These are phyloP conservation scores for Peronospora belbahrii DNA, from an alignment of 352 stramenopile genomes.

Conservation along the genomic window DNA sequence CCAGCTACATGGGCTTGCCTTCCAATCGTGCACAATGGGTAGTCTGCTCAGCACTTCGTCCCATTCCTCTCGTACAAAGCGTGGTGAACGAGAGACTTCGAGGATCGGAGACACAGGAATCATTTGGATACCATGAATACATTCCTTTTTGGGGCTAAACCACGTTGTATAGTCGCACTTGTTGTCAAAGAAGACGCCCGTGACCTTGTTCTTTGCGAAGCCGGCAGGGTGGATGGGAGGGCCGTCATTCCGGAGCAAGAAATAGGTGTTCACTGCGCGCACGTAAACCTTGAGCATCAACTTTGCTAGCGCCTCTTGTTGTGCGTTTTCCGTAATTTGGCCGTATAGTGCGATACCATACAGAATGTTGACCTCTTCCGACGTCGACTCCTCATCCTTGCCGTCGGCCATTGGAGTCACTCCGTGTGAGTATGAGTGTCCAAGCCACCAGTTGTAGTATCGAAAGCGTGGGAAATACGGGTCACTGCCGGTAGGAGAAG, in stretches of 20 bases:
- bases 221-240: constrained; percentile 34
- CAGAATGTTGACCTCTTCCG: constrained; percentile 63
- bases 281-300: constrained; percentile 56
- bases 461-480: constrained; percentile 52
- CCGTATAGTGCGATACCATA: constrained; percentile 51
- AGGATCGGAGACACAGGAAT: constrained; percentile 52
- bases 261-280: constrained; percentile 58
- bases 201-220: constrained; percentile 65
- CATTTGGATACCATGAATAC: constrained; percentile 77
- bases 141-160: constrained; percentile 67
- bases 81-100: constrained; percentile 25
- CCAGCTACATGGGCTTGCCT: constrained; percentile 38
- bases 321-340: constrained; percentile 35
- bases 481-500: constrained; percentile 19
- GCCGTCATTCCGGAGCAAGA: constrained; percentile 41
- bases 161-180: constrained; percentile 70
- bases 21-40: constrained; percentile 45
- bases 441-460: constrained; percentile 57
- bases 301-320: constrained; percentile 33
- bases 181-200: constrained; percentile 69
- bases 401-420: constrained; percentile 64
- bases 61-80: constrained; percentile 59
- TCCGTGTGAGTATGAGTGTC: constrained; percentile 61
- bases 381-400: constrained; percentile 66
- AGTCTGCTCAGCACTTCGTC: constrained; percentile 45